Evolutionary conservation across 768 basidiomycete species (phyloP).

Genomic region (Podaxis sp.): DNA sequence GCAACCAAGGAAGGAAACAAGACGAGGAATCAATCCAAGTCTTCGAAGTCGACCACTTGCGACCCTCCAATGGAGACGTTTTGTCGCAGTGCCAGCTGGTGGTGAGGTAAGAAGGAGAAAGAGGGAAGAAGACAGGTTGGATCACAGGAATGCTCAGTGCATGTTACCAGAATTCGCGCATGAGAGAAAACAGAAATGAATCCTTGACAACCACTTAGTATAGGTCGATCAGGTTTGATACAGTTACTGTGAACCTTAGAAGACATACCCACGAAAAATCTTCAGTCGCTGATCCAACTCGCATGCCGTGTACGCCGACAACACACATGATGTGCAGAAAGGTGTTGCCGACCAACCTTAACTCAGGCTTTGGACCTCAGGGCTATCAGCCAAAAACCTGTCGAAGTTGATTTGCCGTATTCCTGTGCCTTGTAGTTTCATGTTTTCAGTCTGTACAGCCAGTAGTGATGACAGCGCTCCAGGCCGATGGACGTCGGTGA

Average conservation of each 20-base stretch:
- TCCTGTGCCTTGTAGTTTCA: background rate
- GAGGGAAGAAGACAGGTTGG: background rate
- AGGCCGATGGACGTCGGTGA: background rate
- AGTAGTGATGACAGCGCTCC: background rate
- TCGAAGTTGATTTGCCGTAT: background rate
- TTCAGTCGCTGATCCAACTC: background rate
- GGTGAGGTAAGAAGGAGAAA: constrained; percentile 5
- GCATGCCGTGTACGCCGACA: no score
- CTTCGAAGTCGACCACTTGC: background rate
- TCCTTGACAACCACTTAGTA: constrained; percentile 15
- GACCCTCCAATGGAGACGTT: constrained; percentile 15
- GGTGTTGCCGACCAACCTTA: no score
- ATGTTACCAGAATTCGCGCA: background rate
- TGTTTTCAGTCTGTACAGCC: background rate
- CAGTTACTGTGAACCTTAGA: constrained; percentile 4
- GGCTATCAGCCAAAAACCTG: no score
- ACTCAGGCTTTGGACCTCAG: no score
- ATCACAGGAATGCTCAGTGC: background rate
- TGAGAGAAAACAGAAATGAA: background rate
- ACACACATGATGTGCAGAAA: no score
- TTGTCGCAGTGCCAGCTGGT: constrained; percentile 2
- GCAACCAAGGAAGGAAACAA: constrained; percentile 5
- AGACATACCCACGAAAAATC: constrained; percentile 3
- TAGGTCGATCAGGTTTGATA: constrained; percentile 1
- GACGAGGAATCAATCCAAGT: background rate